Evolutionary conservation across 2,329 filamentous ascomycete species (phyloP), one percentile per base, ranked within the genome.

Genomic region (Arthrinium phaeospermum): DNA sequence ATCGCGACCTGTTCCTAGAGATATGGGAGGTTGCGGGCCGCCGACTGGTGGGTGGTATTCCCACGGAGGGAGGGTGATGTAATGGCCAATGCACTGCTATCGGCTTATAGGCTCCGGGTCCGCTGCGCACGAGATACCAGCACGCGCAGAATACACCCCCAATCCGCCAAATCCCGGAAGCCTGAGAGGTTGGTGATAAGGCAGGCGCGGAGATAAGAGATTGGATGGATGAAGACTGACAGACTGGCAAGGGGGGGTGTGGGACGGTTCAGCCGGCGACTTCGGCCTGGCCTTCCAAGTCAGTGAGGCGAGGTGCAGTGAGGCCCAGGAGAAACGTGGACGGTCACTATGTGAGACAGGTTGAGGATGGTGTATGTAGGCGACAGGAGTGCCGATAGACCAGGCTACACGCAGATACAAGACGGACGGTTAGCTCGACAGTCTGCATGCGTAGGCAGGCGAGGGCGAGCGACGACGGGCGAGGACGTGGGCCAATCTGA

Each of bases 61-160:
- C 67, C 67, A 68, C 67, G 67, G 67, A 68, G 67, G n/a, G 41
- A 68, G 67, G 67, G 41, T 68, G 67, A 47, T 47, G 67, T 30
- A 68, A 47, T 47, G 41, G 41, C 67, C 45, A 46, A 68, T 46
- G 44, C 41, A 68, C 30, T 34, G 53, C 53, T 37, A 37, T 37
- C 41, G 53, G 34, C 10, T n/a, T 37, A 37, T 37, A 61, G 53
- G 34, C 10, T n/a, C 57, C 34, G 57, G 57, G 19, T 64, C 34
- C 57, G 41, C 57, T 64, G 57, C 34, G 34, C 57, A 64, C 57
- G 57, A 64, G 57, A 64, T 64, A 41, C 19, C 57, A 64, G 57
- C 22, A 41, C 10, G 34, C 34, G 57, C 34, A 64, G 57, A 41
- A 37, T 64, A 37, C 57, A 64, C 57, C 57, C 34, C 57, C 57